A percentile compares a stretch with the other conserved stretches of the same genome.
These are phyloP conservation scores for Colletotrichum sp. DNA, from an alignment of 2,329 filamentous ascomycete genomes.

Conservation along the genomic window DNA sequence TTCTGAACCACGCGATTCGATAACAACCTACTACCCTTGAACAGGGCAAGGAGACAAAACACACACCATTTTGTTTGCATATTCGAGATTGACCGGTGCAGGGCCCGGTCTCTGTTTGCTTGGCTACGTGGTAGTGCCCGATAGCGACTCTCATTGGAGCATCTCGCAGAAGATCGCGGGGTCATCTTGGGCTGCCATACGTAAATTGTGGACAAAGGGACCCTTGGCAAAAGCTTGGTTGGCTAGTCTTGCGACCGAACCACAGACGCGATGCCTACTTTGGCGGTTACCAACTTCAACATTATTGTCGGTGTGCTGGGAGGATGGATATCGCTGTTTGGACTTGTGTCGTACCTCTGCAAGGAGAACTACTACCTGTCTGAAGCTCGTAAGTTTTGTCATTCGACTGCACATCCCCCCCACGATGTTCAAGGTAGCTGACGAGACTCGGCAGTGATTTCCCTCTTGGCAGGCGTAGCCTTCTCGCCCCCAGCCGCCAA, in stretches of 20 bases:
- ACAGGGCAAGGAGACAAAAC: neutral
- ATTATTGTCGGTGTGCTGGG: conserved; percentile 81
- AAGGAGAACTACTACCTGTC: conserved; percentile 93
- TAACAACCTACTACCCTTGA: conserved; percentile 37
- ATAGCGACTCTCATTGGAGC: neutral
- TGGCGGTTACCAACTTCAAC: conserved; percentile 66
- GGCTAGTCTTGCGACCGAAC: neutral
- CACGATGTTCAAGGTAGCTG: neutral
- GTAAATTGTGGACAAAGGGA: neutral
- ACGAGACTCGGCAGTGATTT: conserved; percentile 69
- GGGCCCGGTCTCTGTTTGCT: neutral
- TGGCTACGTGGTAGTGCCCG: neutral
- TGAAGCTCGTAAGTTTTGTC: conserved; percentile 73
- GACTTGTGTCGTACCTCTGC: conserved; percentile 84
- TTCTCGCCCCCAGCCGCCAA: conserved; percentile 82
- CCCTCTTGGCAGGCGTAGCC: conserved; percentile 76
- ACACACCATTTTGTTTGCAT: neutral
- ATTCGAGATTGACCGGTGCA: neutral
- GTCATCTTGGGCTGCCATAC: neutral
- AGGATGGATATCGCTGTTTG: conserved; percentile 89
- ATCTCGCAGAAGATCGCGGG: neutral
- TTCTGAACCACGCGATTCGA: conserved; percentile 44
- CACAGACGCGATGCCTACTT: conserved; percentile 41
- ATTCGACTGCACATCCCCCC: neutral
- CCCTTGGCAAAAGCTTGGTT: conserved; percentile 19